Evolutionary conservation across 2,329 filamentous ascomycete species (phyloP).

Genomic region (Pseudomassariella vexata): DNA sequence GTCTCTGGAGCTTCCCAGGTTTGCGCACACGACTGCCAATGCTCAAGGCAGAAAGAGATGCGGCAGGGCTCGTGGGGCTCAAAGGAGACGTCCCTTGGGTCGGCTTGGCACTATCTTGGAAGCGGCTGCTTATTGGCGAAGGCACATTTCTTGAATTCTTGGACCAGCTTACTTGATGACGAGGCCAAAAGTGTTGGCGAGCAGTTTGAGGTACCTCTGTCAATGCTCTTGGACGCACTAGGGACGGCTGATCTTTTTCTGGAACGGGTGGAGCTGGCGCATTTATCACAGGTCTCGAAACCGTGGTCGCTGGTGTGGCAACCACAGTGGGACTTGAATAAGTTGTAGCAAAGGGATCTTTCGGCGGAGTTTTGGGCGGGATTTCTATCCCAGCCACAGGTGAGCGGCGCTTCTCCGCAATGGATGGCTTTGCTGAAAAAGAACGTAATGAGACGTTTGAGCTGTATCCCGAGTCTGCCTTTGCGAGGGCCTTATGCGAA

Average conservation of each 20-base stretch:
- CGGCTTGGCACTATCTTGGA: slow-evolving; percentile 9
- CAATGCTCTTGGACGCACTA: slow-evolving; percentile 4
- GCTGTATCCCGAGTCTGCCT: slow-evolving; percentile 57
- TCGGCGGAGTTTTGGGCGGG: not conserved
- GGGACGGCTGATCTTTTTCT: slow-evolving; percentile 25
- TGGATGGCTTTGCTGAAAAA: slow-evolving; percentile 28
- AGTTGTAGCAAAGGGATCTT: slow-evolving; percentile 1
- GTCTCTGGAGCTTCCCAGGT: slow-evolving; percentile 31
- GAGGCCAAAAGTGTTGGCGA: slow-evolving; percentile 6
- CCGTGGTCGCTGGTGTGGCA: too few relatives aligned
- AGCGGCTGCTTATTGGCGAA: slow-evolving; percentile 13
- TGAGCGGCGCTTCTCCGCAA: slow-evolving; percentile 17
- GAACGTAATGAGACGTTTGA: slow-evolving; percentile 54
- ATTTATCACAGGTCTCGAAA: slow-evolving; percentile 10
- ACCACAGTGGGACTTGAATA: slow-evolving; percentile 1
- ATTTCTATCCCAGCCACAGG: slow-evolving; percentile 8
- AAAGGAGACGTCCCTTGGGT: slow-evolving; percentile 17
- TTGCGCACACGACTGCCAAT: slow-evolving; percentile 29
- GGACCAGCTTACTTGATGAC: not conserved
- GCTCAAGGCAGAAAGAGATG: slow-evolving; percentile 24
- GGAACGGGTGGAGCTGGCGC: slow-evolving; percentile 27
- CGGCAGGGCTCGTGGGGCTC: slow-evolving; percentile 23
- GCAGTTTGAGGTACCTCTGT: slow-evolving; percentile 8
- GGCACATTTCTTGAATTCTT: slow-evolving; percentile 11
- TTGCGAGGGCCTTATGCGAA: slow-evolving; percentile 41